Evolutionary conservation across 2,329 filamentous ascomycete species (phyloP).

Genomic region (Incumbomyces delicatus): DNA sequence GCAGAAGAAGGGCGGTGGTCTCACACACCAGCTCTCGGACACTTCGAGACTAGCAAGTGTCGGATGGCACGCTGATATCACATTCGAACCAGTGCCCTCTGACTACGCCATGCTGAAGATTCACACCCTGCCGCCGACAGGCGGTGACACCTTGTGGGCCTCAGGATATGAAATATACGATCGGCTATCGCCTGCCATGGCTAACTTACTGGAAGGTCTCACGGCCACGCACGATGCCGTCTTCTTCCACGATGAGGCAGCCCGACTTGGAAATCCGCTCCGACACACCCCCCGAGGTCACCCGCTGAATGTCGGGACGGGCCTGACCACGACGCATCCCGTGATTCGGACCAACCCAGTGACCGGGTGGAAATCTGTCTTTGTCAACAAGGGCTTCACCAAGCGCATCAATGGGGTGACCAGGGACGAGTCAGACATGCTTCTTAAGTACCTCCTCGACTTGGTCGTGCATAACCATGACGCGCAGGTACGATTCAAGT

Average conservation of each 20-base stretch:
- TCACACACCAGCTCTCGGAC: slow-evolving; percentile 25
- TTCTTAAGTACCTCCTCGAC: slow-evolving; percentile 35
- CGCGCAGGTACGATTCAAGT: slow-evolving; percentile 40
- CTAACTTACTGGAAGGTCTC: slow-evolving; percentile 48
- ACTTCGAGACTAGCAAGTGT: slow-evolving; percentile 34
- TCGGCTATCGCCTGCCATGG: slow-evolving; percentile 43
- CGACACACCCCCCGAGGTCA: slow-evolving; percentile 42
- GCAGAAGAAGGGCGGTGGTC: slow-evolving; percentile 38
- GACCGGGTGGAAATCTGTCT: slow-evolving; percentile 53
- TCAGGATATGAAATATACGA: slow-evolving; percentile 60
- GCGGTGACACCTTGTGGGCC: slow-evolving; percentile 55
- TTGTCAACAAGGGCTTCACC: slow-evolving; percentile 33
- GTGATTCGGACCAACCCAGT: slow-evolving; percentile 54
- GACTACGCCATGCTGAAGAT: slow-evolving; percentile 56
- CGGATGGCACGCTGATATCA: slow-evolving; percentile 52
- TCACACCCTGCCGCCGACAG: slow-evolving; percentile 45
- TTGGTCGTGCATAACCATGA: slow-evolving; percentile 42
- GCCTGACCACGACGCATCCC: slow-evolving; percentile 44
- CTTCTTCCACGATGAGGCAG: slow-evolving; percentile 41
- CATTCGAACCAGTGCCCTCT: slow-evolving; percentile 53
- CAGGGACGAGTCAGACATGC: slow-evolving; percentile 32
- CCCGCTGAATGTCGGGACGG: slow-evolving; percentile 45
- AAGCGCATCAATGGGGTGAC: slow-evolving; percentile 36
- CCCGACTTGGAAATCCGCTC: slow-evolving; percentile 13
- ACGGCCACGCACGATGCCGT: slow-evolving; percentile 47